Base-by-base conservation (phyloP, 768 basidiomycete species). In the Clitopilus passeckerianus region DNA sequence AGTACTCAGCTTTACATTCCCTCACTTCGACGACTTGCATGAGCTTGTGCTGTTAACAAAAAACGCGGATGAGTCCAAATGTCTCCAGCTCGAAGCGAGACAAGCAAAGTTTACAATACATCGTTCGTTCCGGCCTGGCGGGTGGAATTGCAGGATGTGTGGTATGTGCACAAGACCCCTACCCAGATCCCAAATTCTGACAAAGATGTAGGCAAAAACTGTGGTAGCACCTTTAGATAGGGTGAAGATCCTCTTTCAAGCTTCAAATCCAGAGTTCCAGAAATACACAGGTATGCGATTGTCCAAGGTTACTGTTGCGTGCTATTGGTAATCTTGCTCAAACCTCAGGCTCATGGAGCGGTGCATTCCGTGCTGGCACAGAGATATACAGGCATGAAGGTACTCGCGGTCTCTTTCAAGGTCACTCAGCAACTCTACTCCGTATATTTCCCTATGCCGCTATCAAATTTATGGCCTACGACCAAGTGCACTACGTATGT, bases 241-340 rank as follows among this genome's bases (percentile, higher is more conserved):
- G 70, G 95, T 99, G 65, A 99, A 99, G 77, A 99, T 99, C 66
- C 86, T 99, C 54, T 97, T 98, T 70, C 96, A 99, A 72, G 93
- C 97, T 0, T 93, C 93, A 6, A 97, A 96, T 72, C 91, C 91
- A 7, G 96, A 98, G 60, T 99, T 91, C 70, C 83, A 85, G 70
- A 92, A 94, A 72, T 98, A 95, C 75, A 85, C 95, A 59, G 95
- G 95, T 93, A 60, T 59, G 84, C 67, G 71, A 70, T 64, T 72
- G 16, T 58, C 72, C 73, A 54, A 53, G 10, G 22, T 22, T 23
- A n/a, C 12, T 30, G 59, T 27, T 41, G 44, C 5, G 12, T 46
- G 34, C 34, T 37, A 16, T 1, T 54, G 33, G 22, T 27, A 15
- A 54, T 22, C 16, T 52, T 7, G n/a, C 20, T 20, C 6, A 35